Base-by-base conservation (phyloP, 768 basidiomycete species). In the Exsudoporus frostii region DNA sequence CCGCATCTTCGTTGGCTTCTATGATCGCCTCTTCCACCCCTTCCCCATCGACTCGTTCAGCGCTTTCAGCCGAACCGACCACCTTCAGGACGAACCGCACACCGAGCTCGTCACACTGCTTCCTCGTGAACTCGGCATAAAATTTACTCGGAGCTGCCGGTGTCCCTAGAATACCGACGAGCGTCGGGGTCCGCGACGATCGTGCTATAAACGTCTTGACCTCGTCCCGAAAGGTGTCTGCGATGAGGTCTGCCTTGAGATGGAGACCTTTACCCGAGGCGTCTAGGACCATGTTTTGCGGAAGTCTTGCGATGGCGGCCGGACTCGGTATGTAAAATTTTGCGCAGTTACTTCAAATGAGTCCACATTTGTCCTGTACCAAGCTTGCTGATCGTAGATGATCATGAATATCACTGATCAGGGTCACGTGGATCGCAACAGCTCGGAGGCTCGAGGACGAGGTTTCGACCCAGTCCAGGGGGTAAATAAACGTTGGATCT, bases 21-120 rank as follows among this genome's bases (percentile, higher is more conserved):
- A 98, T 86, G 60, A 98, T 96, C 8, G 90, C 95, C 69, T 96
- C 91, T 69, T 99, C 97, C 8, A 94, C 93, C 11, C 91, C 94
- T 29, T 94, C 92, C 1, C 91, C 91, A 41, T 90, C 88, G 0
- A 76, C 81, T 15, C 51, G 51, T 22, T 73, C 74, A 52, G 59
- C 20, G 65, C 68, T 58, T 66, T 79, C 77, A 4, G 73, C 74
- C 22, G 77, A 76, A 22, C 77, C 71, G 5, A 85, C 85, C 54
- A 73, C 75, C 62, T 83, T 84, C 53, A 99, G 76, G 46, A 90
- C 84, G 67, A 93, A 99, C 33, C 85, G 81, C 47, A 99, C 85
- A 0, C 94, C 95, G 27, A 98, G 79, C 34, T 83, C 86, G 38
- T 88, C 83, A 69, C 97, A 98, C 61, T 95, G 92, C 67, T 86